phyloP scores from a whole-genome alignment of 2,329 filamentous ascomycete genomes.

The Colletotrichum cuscutae region DNA sequence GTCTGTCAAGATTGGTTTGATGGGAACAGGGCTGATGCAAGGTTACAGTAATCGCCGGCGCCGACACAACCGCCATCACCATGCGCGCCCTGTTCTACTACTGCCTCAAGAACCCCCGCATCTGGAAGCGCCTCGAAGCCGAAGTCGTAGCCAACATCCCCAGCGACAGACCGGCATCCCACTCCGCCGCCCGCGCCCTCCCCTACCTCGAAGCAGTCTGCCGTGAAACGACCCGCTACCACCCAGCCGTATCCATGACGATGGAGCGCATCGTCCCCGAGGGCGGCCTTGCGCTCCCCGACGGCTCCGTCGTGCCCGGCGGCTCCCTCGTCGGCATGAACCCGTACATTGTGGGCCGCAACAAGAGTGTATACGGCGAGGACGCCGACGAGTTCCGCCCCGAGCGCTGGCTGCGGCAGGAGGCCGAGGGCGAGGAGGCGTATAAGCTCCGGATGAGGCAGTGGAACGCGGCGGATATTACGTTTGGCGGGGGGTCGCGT shows the following conservation, averaged over 20 bases:
- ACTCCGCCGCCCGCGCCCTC: constrained; percentile 44
- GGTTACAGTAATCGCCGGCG: constrained; percentile 45
- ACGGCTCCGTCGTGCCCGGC: constrained; percentile 47
- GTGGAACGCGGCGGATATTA: constrained; percentile 51
- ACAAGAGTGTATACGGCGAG: constrained; percentile 53
- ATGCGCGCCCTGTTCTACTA: constrained; percentile 49
- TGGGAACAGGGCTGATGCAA: not conserved
- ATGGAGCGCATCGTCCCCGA: constrained; percentile 62
- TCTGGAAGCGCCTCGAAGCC: constrained; percentile 41
- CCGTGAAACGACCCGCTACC: constrained; percentile 60
- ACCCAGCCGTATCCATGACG: constrained; percentile 58
- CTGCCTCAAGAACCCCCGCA: constrained; percentile 44
- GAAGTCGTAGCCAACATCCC: constrained; percentile 45
- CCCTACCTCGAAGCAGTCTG: constrained; percentile 62
- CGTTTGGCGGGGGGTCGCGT: constrained; percentile 52
- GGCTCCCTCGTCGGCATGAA: constrained; percentile 54
- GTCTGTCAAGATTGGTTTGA: too few relatives aligned
- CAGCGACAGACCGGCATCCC: constrained; percentile 11
- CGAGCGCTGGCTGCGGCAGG: constrained; percentile 56
- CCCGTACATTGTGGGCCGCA: constrained; percentile 49
- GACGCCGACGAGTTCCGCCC: constrained; percentile 57
- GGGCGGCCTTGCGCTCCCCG: constrained; percentile 48
- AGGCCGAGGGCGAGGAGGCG: constrained; percentile 43
- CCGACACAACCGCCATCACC: constrained; percentile 49
- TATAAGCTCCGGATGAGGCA: constrained; percentile 45